Conservation (phyloP, 768 basidiomycete species). For the Royoungia palumana region DNA sequence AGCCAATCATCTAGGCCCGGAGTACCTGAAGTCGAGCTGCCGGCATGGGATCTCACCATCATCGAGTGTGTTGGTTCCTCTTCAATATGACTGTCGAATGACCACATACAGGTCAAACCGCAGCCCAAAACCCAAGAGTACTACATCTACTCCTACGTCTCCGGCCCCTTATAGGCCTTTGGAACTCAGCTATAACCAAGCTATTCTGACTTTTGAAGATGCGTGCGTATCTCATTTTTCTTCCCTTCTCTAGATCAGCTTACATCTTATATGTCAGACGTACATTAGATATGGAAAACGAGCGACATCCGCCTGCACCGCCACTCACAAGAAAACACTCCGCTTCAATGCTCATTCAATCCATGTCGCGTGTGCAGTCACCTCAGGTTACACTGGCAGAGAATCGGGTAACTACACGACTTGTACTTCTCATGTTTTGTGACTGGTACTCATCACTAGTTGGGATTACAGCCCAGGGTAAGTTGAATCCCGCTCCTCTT, state of each 20-base stretch:
- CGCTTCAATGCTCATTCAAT: background rate
- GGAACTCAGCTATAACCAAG: slow-evolving; percentile 65
- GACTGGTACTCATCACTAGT: too few relatives aligned
- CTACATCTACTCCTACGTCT: slow-evolving; percentile 46
- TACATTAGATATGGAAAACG: slow-evolving; percentile 27
- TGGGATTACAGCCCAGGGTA: too few relatives aligned
- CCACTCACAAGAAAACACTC: slow-evolving; percentile 23
- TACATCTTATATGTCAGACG: slow-evolving; percentile 10
- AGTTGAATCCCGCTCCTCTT: too few relatives aligned
- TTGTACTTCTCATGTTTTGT: too few relatives aligned
- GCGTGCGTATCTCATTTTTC: slow-evolving; percentile 44
- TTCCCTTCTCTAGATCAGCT: slow-evolving; percentile 1
- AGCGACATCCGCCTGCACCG: slow-evolving; percentile 24
- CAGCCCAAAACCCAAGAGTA: slow-evolving; percentile 67
- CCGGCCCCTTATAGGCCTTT: slow-evolving; percentile 56
- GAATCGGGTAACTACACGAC: too few relatives aligned
- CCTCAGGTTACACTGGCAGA: too few relatives aligned
- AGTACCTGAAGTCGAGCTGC: slow-evolving; percentile 62
- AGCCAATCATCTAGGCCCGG: slow-evolving; percentile 54
- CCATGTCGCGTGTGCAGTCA: too few relatives aligned
- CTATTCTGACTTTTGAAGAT: slow-evolving; percentile 63
- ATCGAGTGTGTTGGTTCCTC: slow-evolving; percentile 45
- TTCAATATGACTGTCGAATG: background rate
- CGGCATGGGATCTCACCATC: slow-evolving; percentile 65
- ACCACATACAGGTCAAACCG: slow-evolving; percentile 45